Conservation (phyloP, 73 alveolate genomes). For the Effrenium voratum region DNA sequence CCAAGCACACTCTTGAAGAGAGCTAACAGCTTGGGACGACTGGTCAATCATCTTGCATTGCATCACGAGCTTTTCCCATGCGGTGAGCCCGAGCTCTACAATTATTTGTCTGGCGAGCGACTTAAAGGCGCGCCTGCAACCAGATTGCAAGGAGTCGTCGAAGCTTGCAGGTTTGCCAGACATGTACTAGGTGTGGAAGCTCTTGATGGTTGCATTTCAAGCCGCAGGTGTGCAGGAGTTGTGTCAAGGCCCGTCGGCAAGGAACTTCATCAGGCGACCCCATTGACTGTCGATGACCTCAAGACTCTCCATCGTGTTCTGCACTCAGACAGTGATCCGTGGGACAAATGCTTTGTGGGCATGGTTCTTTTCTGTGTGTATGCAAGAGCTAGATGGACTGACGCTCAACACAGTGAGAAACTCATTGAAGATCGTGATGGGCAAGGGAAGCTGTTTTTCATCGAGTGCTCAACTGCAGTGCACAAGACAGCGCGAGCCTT, state of each 20-base stretch:
- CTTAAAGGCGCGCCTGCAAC: neutral
- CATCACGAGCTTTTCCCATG: neutral
- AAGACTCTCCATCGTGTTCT: neutral
- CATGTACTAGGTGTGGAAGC: neutral
- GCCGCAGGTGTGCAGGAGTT: neutral
- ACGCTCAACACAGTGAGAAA: neutral
- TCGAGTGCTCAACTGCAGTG: neutral
- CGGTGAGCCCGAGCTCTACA: neutral
- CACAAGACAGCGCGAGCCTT: neutral
- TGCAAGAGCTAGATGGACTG: neutral
- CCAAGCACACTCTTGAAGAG: neutral
- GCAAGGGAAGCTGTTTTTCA: neutral
- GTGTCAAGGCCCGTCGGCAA: neutral
- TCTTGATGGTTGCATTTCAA: too few relatives aligned
- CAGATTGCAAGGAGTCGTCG: neutral
- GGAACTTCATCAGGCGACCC: neutral
- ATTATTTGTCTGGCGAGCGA: neutral
- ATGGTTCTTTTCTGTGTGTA: neutral
- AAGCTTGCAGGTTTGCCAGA: neutral
- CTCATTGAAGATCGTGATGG: neutral
- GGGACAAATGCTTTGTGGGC: neutral
- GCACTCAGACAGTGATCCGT: neutral
- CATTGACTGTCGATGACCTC: neutral
- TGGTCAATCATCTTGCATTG: neutral
- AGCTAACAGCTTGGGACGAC: neutral